Percentiles rank a stretch among this genome's conserved stretches.
These are phyloP conservation scores for Phytophthora pinifolia DNA, from an alignment of 352 stramenopile species.

Conservation along the genomic window DNA sequence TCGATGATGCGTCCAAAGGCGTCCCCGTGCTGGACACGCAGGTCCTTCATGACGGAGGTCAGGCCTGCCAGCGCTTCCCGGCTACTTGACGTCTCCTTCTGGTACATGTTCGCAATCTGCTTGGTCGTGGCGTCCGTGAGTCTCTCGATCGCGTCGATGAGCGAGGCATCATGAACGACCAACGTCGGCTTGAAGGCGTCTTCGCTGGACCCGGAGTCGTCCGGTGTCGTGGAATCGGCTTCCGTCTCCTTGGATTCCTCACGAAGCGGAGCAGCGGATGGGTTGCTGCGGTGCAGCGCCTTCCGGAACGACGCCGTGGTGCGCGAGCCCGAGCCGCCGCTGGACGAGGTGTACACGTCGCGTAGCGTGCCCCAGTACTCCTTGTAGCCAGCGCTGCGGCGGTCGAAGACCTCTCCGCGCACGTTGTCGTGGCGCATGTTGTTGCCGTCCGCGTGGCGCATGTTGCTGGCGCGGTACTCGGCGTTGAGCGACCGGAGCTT, in stretches of 20 bases:
- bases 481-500: slow-evolving; percentile 73
- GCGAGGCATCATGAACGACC: slow-evolving; percentile 56
- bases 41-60: slow-evolving; percentile 49
- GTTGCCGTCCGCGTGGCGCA: slow-evolving; percentile 38
- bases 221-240: slow-evolving; percentile 55
- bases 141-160: slow-evolving; percentile 63
- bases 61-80: slow-evolving; percentile 36
- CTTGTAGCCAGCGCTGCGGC: slow-evolving; percentile 58
- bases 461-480: slow-evolving; percentile 68
- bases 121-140: slow-evolving; percentile 61
- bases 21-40: slow-evolving; percentile 49
- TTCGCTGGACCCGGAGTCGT: slow-evolving; percentile 46
- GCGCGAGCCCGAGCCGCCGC: slow-evolving; percentile 2
- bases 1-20: slow-evolving; percentile 53
- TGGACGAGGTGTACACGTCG: slow-evolving; percentile 56
- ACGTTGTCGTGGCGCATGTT: slow-evolving; percentile 30
- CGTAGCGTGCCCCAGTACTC: slow-evolving; percentile 72
- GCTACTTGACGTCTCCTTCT: slow-evolving; percentile 31
- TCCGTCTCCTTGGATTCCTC: slow-evolving; percentile 37
- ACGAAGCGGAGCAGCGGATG: slow-evolving; percentile 1
- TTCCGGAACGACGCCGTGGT: slow-evolving; percentile 22
- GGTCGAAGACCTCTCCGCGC: slow-evolving; percentile 37
- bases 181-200: slow-evolving; percentile 42
- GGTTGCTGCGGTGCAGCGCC: slow-evolving; percentile 10
- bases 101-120: slow-evolving; percentile 42